These are phyloP conservation scores for Paecilomyces formosus DNA, from an alignment of 2,329 filamentous ascomycete species.

Conservation along the genomic window DNA sequence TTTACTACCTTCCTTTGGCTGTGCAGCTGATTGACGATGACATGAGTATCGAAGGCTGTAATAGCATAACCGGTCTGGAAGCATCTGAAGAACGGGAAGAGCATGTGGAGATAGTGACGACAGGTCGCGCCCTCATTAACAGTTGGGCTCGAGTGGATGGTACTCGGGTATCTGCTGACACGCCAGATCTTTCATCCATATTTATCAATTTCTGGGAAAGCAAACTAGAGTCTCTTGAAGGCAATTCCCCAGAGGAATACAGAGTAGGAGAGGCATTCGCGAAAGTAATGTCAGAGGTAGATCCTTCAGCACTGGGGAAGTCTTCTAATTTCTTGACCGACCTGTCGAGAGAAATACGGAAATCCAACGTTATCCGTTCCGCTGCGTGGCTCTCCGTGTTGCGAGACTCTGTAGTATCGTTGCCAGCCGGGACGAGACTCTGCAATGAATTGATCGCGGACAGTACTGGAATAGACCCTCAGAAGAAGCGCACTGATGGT, in stretches of 20 bases:
- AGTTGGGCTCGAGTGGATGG: constrained; percentile 30
- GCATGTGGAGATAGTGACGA: constrained; percentile 45
- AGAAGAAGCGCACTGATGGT: constrained; percentile 38
- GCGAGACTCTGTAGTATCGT: constrained; percentile 41
- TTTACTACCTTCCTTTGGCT: constrained; percentile 47
- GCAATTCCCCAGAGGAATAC: constrained; percentile 27
- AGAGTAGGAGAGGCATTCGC: constrained; percentile 33
- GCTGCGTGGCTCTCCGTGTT: constrained; percentile 43
- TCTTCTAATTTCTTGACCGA: constrained; percentile 24
- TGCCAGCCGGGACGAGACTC: constrained; percentile 42
- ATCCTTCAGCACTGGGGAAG: constrained; percentile 16
- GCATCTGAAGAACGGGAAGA: constrained; percentile 45
- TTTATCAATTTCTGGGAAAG: constrained; percentile 26
- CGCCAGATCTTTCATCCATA: constrained; percentile 14
- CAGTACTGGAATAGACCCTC: constrained; percentile 46
- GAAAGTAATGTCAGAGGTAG: constrained; percentile 28
- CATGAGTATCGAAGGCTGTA: constrained; percentile 48
- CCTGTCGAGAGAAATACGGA: constrained; percentile 27
- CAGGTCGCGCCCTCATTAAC: constrained; percentile 42
- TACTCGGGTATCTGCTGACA: constrained; percentile 7
- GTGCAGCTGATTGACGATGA: constrained; percentile 54
- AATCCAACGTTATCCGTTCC: constrained; percentile 39
- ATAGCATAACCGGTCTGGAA: constrained; percentile 45
- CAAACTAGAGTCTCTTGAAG: constrained; percentile 22
- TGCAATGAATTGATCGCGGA: constrained; percentile 56